Evolutionary conservation across 2,329 filamentous ascomycete genomes (phyloP), one percentile per base, ranked within the genome.

Genomic region (Colletotrichum aenigma): DNA sequence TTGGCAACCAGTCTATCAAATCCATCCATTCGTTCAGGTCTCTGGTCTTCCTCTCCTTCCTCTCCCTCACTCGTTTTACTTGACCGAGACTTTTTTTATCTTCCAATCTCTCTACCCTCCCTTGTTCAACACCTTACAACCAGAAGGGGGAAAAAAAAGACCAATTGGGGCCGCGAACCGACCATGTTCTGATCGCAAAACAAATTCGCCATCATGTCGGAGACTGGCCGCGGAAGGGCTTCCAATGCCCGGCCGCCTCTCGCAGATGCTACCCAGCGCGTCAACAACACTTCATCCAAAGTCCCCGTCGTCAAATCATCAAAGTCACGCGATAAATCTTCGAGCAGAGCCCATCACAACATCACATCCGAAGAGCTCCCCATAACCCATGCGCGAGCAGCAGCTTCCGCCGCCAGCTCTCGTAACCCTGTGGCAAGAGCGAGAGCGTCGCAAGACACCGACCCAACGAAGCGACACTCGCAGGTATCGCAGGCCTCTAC

Each of bases 211-310:
- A 71, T 71, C 36, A 78, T 78, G 77, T 77, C 75, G 56, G 77
- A 78, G 67, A 48, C 69, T 58, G 61, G 56, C 52, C 72, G 72
- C 28, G 61, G 38, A 67, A 71, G 66, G 70, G 68, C 72, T 9
- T 65, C 62, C 24, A 61, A 69, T 34, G 69, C 77, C 76, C 86
- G 86, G 71, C 80, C 83, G 68, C 89, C 89, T 58, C 82, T 90
- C 60, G 84, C 84, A 38, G 89, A 90, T 80, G 87, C 88, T 26
- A 86, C 85, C 30, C 84, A 87, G 76, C 86, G 88, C 77, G 82
- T 88, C 78, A 90, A 89, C 79, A 85, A 86, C 30, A 43, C 70
- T 69, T 73, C 74, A 38, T 80, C 82, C 21, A 82, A 82, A 75
- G 79, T 62, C 79, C 83, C 34, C 71, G 78, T 24, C 80, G 78